These are phyloP conservation scores for Comarum palustre DNA, from an alignment of 306 rosid genomes.

Conservation along the genomic window DNA sequence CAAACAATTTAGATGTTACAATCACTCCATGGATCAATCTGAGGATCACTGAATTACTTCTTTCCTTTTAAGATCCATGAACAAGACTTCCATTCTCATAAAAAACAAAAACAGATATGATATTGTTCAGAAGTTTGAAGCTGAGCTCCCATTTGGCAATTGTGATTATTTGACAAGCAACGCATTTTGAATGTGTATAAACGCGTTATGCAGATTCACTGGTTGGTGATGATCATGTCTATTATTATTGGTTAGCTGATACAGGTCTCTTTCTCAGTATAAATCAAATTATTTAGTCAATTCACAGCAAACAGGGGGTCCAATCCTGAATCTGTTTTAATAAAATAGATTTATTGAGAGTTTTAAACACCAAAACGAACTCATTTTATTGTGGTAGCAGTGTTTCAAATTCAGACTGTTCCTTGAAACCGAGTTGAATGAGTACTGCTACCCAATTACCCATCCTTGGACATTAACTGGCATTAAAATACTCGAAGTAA, in stretches of 20 bases:
- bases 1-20: no score
- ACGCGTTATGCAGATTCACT: background rate
- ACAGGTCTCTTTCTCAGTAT: slow-evolving; percentile 6
- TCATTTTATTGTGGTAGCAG: slow-evolving; percentile 11
- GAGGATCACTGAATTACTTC: no score
- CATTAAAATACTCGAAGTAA: no score
- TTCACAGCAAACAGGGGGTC: slow-evolving; percentile 5
- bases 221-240: slow-evolving; percentile 17
- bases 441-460: background rate
- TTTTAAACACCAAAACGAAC: slow-evolving; percentile 4
- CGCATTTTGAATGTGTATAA: background rate
- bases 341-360: slow-evolving; percentile 8
- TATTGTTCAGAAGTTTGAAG: background rate
- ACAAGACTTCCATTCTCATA: background rate
- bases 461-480: background rate
- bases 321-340: slow-evolving; percentile 9
- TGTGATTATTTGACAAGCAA: background rate
- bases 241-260: slow-evolving; percentile 22
- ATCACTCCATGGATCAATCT: no score
- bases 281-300: slow-evolving; percentile 1
- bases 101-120: background rate
- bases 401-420: background rate
- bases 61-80: background rate
- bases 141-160: background rate
- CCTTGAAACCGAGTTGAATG: slow-evolving; percentile 11